Base-by-base conservation (phyloP, 257 asterid genomes). In the Catharanthus roseus region DNA sequence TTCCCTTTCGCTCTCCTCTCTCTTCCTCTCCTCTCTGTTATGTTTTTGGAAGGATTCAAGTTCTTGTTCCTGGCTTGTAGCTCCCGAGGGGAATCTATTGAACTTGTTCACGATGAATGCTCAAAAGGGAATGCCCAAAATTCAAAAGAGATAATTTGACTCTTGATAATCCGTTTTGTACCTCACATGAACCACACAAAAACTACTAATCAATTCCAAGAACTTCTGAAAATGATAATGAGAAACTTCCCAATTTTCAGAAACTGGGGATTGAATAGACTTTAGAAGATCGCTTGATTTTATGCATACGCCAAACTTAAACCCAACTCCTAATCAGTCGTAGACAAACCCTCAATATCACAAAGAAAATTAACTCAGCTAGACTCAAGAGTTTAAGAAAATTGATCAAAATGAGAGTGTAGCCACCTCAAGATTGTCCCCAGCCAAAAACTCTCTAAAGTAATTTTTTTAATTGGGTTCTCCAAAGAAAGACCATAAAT, bases 131-230 rank as follows among this genome's bases (percentile, higher is more conserved):
- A 49, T 92, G 85, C n/a, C 90, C 86, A 45, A 87, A 82, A 77
- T 70, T 83, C 36, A 85, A 77, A 10, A 89, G 78, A 1, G 97
- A 77, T 41, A 88, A 62, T 54, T 38, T 26, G 82, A 77, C 33
- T 90, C 92, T 64, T 86, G 96, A 67, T 56, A 77, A 82, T 87
- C 92, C n/a, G 96, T 85, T 77, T 88, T 83, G 69, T 92, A 93
- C 98, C 31, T 78, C 74, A 83, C 84, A 82, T 77, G 60, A 71
- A 75, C 6, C 71, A 36, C 23, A 39, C 53, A 10, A 1, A 33
- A 58, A 19, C 65, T 7, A 69, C 49, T 23, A 23, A 33, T 39
- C 63, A 31, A 56, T 38, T 31, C 19, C 65, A 70, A 56, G 45
- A 66, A 68, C 45, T 41, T 65, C 21, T 26, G 69, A 62, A 61